These are phyloP conservation scores for Hirschioporus abietinus DNA, from an alignment of 768 basidiomycete species.

Conservation along the genomic window DNA sequence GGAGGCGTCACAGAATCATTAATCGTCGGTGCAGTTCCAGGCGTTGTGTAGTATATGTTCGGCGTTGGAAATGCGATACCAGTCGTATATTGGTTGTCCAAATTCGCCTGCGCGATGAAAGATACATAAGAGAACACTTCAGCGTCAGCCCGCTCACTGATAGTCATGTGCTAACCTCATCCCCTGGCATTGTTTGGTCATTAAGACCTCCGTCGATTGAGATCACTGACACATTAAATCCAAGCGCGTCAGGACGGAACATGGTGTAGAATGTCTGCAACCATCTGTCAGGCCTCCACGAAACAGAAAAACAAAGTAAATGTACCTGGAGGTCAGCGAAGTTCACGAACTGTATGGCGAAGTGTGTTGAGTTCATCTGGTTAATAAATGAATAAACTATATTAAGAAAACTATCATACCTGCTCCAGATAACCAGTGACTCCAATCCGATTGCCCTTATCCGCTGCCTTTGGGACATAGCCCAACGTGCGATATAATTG, in stretches of 20 bases:
- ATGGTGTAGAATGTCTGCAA: slow-evolving; percentile 12
- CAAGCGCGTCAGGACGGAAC: slow-evolving; percentile 14
- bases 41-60: slow-evolving; percentile 16
- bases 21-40: slow-evolving; percentile 18
- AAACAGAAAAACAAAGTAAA: background rate
- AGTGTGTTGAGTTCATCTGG: background rate
- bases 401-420: background rate
- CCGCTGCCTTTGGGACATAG: slow-evolving; percentile 10
- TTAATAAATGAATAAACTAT: background rate
- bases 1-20: slow-evolving; percentile 20
- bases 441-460: slow-evolving; percentile 12
- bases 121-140: background rate
- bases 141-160: background rate
- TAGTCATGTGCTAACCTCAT: slow-evolving; percentile 1
- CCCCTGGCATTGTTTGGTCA: slow-evolving; percentile 10
- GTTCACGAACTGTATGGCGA: slow-evolving; percentile 10
- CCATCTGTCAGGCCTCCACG: background rate
- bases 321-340: slow-evolving; percentile 8
- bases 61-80: slow-evolving; percentile 17
- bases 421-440: slow-evolving; percentile 13
- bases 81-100: slow-evolving; percentile 9
- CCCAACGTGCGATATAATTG: slow-evolving; percentile 8
- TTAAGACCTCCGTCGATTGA: slow-evolving; percentile 10
- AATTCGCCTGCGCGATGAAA: slow-evolving; percentile 7
- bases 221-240: slow-evolving; percentile 10